Evolutionary conservation across 2,329 filamentous ascomycete species (phyloP), one percentile per base, ranked within the genome.

Genomic region (Ramularia endophylla): DNA sequence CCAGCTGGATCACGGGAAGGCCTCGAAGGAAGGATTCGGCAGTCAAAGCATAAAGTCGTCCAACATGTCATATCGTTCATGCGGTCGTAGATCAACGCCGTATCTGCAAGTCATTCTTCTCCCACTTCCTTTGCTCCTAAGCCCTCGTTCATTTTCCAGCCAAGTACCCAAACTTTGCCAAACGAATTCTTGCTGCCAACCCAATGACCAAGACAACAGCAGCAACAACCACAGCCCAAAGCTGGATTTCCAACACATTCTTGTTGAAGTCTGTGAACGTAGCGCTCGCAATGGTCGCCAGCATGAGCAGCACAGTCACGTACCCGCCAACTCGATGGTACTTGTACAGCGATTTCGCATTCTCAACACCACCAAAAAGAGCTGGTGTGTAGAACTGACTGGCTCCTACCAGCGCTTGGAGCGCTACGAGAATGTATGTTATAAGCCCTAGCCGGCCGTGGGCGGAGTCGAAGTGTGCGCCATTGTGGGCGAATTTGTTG

Each of bases 261-360:
- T 76, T 60, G 56, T 83, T 87, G 64, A 83, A 95, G 25, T 75
- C 72, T 1, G 90, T 95, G 66, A 81, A 73, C 3, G 81, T 87
- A 1, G 89, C 86, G 17, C 83, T 81, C 36, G 75, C 69, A 28
- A 94, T 75, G 0, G 89, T 92, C 8, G 77, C 79, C 47, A 94
- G 66, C 47, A 90, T 72, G 54, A 94, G 56, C 37, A 82, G 58
- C 40, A 90, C 66, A 44, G 89, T 68, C 6, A 79, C 51, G 60
- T 98, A 97, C 2, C 90, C 92, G 16, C 73, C 75, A 40, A 76
- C 67, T 20, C 90, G 79, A 63, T 97, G 92, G 57, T 89, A 95
- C 66, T 94, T 95, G 74, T 90, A 97, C 30, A 95, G 63, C 17
- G 72, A 72, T 73, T 89, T 94, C 15, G 88, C 90, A 3, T 80